A percentile compares a stretch with the other conserved stretches of the same genome.
These are phyloP conservation scores for Candida xyloterini DNA, from an alignment of 805 yeast genomes.

Conservation along the genomic window DNA sequence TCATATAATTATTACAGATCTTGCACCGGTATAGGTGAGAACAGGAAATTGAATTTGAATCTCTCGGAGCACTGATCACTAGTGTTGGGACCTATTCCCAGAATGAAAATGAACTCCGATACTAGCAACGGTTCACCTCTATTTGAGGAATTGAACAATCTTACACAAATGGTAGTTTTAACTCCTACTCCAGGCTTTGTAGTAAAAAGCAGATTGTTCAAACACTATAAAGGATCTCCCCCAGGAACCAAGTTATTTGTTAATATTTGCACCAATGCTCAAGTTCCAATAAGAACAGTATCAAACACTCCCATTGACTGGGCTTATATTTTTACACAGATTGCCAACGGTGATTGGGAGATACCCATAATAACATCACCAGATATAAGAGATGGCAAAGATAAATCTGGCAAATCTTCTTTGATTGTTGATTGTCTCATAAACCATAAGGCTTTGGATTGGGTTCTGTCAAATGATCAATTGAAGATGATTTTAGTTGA, in stretches of 20 bases:
- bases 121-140: too few relatives aligned
- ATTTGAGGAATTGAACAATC: neutral
- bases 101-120: too few relatives aligned
- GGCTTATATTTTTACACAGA: conserved; percentile 54
- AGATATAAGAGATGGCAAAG: conserved; percentile 48
- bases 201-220: conserved; percentile 56
- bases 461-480: conserved; percentile 58
- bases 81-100: too few relatives aligned
- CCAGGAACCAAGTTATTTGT: conserved; percentile 66
- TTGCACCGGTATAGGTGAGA: too few relatives aligned
- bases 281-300: conserved; percentile 59
- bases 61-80: too few relatives aligned
- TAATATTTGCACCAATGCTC: conserved; percentile 65
- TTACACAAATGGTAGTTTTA: conserved; percentile 5
- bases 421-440: conserved; percentile 79
- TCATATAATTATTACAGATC: too few relatives aligned
- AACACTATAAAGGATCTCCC: conserved; percentile 28
- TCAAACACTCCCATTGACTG: conserved; percentile 45
- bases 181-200: conserved; percentile 71
- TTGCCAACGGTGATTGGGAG: conserved; percentile 76
- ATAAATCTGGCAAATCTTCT: conserved; percentile 67
- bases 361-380: conserved; percentile 75
- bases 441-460: conserved; percentile 56
- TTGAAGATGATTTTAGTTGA: conserved; percentile 67
- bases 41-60: too few relatives aligned